phyloP scores from a whole-genome alignment of 192 early-diverging fungal genomes.

The Coemansia sp. region DNA sequence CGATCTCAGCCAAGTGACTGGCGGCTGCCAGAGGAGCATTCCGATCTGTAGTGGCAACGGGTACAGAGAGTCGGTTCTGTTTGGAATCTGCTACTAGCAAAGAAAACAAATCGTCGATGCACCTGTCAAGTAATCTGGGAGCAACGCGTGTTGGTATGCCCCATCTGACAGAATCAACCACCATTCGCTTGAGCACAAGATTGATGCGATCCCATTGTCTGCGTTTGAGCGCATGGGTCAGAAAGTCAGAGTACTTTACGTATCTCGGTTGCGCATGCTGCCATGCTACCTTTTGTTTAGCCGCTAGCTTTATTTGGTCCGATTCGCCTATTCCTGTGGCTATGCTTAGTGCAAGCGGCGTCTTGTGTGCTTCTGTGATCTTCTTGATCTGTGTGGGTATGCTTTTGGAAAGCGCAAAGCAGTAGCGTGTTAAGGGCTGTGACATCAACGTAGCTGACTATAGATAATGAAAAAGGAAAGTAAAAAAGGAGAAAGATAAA shows the following conservation, averaged over 20 bases:
- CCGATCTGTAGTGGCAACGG: too few relatives aligned
- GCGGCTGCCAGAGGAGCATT: slow-evolving; percentile 3
- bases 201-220: slow-evolving; percentile 8
- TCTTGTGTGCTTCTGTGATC: not conserved
- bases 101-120: slow-evolving; percentile 10
- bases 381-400: slow-evolving; percentile 3
- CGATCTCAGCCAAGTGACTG: slow-evolving; percentile 17
- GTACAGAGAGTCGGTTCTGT: too few relatives aligned
- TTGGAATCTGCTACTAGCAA: not conserved
- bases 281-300: slow-evolving; percentile 32
- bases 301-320: slow-evolving; percentile 9
- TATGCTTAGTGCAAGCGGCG: slow-evolving; percentile 11
- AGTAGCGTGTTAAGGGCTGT: not conserved
- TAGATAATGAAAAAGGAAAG: not conserved
- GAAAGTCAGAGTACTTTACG: slow-evolving; percentile 8
- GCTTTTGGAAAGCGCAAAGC: slow-evolving; percentile 5
- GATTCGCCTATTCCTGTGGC: slow-evolving; percentile 7
- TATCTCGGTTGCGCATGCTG: slow-evolving; percentile 19
- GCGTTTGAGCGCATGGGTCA: slow-evolving; percentile 14
- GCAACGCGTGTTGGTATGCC: slow-evolving; percentile 16
- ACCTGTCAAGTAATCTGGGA: slow-evolving; percentile 13
- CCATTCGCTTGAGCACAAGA: slow-evolving; percentile 22
- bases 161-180: slow-evolving; percentile 9
- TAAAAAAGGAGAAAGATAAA: not conserved
- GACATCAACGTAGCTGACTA: not conserved